phyloP scores from a whole-genome alignment of 2,329 filamentous ascomycete species.

The Colletotrichum horii region DNA sequence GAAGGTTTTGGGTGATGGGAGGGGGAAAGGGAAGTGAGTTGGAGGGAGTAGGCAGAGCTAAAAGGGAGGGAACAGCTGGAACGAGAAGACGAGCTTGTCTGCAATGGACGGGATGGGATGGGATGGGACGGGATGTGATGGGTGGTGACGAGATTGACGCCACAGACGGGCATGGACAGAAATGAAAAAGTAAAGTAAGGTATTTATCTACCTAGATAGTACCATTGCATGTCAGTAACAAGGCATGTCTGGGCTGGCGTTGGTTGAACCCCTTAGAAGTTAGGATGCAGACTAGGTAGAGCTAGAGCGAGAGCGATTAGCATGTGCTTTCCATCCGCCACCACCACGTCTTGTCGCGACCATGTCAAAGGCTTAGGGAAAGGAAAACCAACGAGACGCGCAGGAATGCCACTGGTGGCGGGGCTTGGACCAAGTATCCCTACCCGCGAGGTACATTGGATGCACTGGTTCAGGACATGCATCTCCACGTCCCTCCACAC shows the following conservation, averaged over 20 bases:
- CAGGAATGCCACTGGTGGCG: slow-evolving; percentile 18
- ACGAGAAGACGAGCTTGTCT: slow-evolving; percentile 5
- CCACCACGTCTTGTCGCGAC: neutral
- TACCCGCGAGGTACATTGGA: slow-evolving; percentile 12
- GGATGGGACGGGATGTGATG: neutral
- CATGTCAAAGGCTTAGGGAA: slow-evolving; percentile 5
- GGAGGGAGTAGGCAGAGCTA: slow-evolving; percentile 13
- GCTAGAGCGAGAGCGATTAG: neutral
- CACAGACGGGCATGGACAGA: slow-evolving; percentile 16
- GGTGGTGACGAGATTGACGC: slow-evolving; percentile 19
- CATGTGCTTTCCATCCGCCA: slow-evolving; percentile 1
- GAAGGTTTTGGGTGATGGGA: slow-evolving; percentile 1
- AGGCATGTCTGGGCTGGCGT: neutral
- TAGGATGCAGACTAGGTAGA: neutral
- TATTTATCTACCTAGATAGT: slow-evolving; percentile 16
- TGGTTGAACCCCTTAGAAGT: slow-evolving; percentile 16
- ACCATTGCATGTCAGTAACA: neutral
- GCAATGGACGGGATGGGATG: neutral
- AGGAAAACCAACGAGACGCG: neutral
- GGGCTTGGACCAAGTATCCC: slow-evolving; percentile 8
- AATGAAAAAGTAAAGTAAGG: slow-evolving; percentile 5
- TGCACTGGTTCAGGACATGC: neutral
- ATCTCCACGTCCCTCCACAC: neutral
- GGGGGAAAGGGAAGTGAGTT: neutral
- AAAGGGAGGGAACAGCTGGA: slow-evolving; percentile 10